Evolutionary conservation across 805 yeast species (phyloP).

Genomic region (Kuraishia floccosa): DNA sequence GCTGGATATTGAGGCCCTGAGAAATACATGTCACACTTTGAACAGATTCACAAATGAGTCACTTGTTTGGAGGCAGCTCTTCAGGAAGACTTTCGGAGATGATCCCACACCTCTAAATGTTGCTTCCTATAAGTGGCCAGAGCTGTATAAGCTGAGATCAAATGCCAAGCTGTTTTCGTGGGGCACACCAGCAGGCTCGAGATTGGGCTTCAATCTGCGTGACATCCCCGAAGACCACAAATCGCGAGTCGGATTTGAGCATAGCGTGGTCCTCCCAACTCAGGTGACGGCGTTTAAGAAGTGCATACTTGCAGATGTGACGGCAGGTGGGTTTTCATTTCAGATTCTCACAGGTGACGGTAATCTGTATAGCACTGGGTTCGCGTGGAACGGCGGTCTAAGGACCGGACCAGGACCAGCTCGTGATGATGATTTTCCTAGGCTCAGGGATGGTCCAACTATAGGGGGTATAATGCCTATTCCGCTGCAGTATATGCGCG

Average conservation of each 20-base stretch:
- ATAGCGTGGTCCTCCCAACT: conserved; percentile 26
- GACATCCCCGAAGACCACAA: conserved; percentile 15
- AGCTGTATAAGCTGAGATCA: conserved; percentile 27
- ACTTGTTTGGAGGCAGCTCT: conserved; percentile 32
- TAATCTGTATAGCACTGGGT: conserved; percentile 42
- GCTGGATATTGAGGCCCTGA: conserved; percentile 27
- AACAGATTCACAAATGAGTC: conserved; percentile 23
- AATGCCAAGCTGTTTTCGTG: conserved; percentile 34
- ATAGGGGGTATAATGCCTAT: background rate
- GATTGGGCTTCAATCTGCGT: conserved; percentile 30
- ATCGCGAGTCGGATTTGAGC: conserved; percentile 9
- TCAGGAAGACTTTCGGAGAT: conserved; percentile 29
- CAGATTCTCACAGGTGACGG: conserved; percentile 48
- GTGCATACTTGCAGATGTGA: conserved; percentile 29
- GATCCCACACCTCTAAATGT: conserved; percentile 28
- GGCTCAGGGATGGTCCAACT: background rate
- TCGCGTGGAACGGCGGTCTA: conserved; percentile 26
- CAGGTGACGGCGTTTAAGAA: conserved; percentile 22
- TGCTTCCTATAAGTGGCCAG: conserved; percentile 35
- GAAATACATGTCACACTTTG: conserved; percentile 25
- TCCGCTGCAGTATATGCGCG: background rate
- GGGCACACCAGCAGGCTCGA: conserved; percentile 31
- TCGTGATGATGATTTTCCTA: conserved; percentile 15
- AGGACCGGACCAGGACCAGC: conserved; percentile 28
- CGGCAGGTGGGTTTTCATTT: conserved; percentile 57